A percentile compares a stretch with the other conserved stretches of the same genome.
These are phyloP conservation scores for Apostasia ramifera DNA, from an alignment of 106 monocot genomes.

Conservation along the genomic window DNA sequence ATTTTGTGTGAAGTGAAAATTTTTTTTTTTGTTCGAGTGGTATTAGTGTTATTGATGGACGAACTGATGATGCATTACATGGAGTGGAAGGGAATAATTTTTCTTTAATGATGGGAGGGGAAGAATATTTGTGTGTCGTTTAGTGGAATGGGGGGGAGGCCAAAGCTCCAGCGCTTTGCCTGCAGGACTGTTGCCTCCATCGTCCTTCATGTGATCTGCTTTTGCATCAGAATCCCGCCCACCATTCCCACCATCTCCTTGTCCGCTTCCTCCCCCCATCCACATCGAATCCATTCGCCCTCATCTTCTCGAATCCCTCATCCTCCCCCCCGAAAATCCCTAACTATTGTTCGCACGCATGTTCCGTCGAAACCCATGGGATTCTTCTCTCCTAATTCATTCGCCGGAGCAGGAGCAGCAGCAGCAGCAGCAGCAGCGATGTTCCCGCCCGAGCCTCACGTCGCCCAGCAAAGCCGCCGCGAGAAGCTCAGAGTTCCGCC, in stretches of 20 bases:
- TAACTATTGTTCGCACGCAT: not conserved
- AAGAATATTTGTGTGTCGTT: not conserved
- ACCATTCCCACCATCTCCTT: conserved; percentile 9
- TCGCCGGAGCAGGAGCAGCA: not conserved
- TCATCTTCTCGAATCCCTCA: not conserved
- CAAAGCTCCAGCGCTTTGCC: conserved; percentile 10
- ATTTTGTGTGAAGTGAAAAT: no score
- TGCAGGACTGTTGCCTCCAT: conserved; percentile 4
- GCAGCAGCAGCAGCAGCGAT: not conserved
- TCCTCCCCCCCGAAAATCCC: not conserved
- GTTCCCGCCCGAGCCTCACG: conserved; percentile 12
- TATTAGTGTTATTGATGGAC: no score
- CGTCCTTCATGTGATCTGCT: conserved; percentile 11
- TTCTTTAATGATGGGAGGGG: no score
- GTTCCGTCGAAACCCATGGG: not conserved
- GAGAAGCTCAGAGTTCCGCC: conserved; percentile 39
- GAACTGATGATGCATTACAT: no score
- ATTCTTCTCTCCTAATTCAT: no score
- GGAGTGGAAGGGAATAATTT: no score
- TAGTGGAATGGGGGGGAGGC: not conserved
- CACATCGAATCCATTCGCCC: conserved; percentile 4
- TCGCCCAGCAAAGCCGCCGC: conserved; percentile 54
- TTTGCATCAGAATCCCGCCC: conserved; percentile 11
- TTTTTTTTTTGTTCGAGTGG: no score
- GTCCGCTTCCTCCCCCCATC: conserved; percentile 11